Base-by-base conservation (phyloP, 106 monocot species). In the Gastrodia elata region DNA sequence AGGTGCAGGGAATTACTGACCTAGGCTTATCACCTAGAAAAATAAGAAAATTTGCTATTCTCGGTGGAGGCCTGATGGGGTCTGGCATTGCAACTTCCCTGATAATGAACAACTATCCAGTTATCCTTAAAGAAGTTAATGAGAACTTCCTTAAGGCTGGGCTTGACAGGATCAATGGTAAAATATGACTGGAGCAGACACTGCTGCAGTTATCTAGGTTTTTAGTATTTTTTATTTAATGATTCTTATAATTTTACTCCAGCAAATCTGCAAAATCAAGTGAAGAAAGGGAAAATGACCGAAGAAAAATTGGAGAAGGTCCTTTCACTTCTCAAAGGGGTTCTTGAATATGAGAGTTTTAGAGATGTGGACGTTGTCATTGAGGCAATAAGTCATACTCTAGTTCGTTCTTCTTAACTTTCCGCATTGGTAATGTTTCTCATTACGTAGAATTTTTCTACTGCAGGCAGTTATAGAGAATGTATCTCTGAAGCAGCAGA, bases 51-150 rank as follows among this genome's bases (percentile, higher is more conserved):
- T 88, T 99, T 80, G 98, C 85, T 73, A 85, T 99, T 83, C 74
- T 99, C 71, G 98, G 98, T 56, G 98, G 98, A 65, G 98, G 98
- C 14, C 72, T 99, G 40, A 99, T 93, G 93, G 93, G 98, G 18
- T 99, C 98, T 82, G 98, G 98, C 77, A 99, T 99, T 74, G 93
- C 91, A 15, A 99, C 98, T 44, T 86, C 75, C 56, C 71, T 99
- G 55, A 77, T 99, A 78, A 78, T 91, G 28, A 93, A 87, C 77
- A 87, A 83, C 65, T 85, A 83, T 64, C 82, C 79, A 22, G 93
- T 99, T 22, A 77, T 99, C 34, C 80, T 99, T 34, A 99, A 99
- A 84, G 98, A 99, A 91, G 91, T 93, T 78, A 91, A 93, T 78
- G 88, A 91, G 25, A 89, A 91, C 8, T 93, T 93, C 65, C 83